A percentile compares a stretch with the other conserved stretches of the same genome.
Evolutionary conservation across 306 rosid genomes (phyloP).

Genomic region (Casuarina equisetifolia): DNA sequence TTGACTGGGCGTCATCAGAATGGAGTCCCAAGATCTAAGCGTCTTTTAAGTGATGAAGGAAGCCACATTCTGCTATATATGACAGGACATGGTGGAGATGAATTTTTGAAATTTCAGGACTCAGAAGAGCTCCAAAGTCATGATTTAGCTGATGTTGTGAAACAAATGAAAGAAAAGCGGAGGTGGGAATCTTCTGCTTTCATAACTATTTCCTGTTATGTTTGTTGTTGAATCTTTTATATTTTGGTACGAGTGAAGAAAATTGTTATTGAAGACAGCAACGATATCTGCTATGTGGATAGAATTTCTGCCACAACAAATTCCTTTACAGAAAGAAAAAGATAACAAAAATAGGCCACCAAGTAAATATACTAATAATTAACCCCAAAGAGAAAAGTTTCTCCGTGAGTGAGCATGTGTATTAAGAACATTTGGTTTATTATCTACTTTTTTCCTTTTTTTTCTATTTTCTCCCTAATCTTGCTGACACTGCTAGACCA

Average conservation of each 20-base stretch:
- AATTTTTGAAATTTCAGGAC: conserved; percentile 95
- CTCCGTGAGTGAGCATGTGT: not conserved
- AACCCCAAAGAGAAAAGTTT: not conserved
- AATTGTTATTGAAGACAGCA: not conserved
- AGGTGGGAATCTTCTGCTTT: conserved; percentile 46
- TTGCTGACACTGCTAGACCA: conserved; percentile 4
- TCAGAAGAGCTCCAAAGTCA: conserved; percentile 98
- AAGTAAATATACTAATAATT: not conserved
- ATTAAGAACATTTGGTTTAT: not conserved
- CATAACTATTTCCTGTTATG: not conserved
- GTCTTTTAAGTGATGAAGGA: conserved; percentile 95
- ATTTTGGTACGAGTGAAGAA: not conserved
- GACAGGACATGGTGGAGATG: conserved; percentile 99
- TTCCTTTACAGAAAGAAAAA: not conserved
- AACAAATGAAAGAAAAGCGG: conserved; percentile 94
- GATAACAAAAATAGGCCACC: not conserved
- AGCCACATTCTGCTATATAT: conserved; percentile 93
- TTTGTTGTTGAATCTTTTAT: not conserved
- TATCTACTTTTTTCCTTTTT: not conserved
- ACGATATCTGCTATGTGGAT: not conserved
- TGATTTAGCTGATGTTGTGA: conserved; percentile 96
- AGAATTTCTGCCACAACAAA: not conserved
- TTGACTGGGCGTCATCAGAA: conserved; percentile 86
- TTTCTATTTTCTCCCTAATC: not conserved
- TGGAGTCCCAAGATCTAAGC: conserved; percentile 96